Base-by-base conservation (phyloP, 2,329 filamentous ascomycete species). In the Pseudocercospora musae region DNA sequence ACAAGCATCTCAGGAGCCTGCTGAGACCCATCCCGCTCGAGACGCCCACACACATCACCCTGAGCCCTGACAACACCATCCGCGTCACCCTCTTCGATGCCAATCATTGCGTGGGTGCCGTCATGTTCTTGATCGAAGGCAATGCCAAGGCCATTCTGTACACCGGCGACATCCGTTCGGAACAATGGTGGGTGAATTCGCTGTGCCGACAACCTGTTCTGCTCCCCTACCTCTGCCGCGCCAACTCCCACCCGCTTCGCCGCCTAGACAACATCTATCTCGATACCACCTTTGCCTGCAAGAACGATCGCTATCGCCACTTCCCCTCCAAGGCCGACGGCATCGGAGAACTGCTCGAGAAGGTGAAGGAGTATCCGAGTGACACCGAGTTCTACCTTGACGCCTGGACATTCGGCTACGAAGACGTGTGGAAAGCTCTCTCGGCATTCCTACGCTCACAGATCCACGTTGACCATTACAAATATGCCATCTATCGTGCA, bases 391-490 rank as follows among this genome's bases (percentile, higher is more conserved):
- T 96, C 70, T 90, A 96, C 74, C 83, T 98, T 50, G 86, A 92
- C 60, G 86, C 92, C 0, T 96, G 93, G 92, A 97, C 94, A 0
- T 95, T 95, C 72, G 91, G 90, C 0, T 96, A 97, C 66, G 93
- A 98, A 73, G 90, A 96, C 57, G 92, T 96, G 0, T 97, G 92
- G 92, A 80, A 92, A 62, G 89, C 91, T 0, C 77, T 98, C 0
- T 88, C 92, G 0, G 84, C 87, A 21, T 85, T 87, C 10, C 78
- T 97, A 0, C 77, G 85, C 5, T 88, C 88, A 0, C 69, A 89
- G 80, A 85, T 96, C 1, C 94, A 97, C 70, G 85, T 97, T 2
- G 92, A 96, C 72, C 79, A 85, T 15, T 97, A 97, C 73, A 91
- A 93, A 68, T 80, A 89, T 71, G 77, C 82, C 0, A 81, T 97